A percentile compares a stretch with the other conserved stretches of the same genome.
Evolutionary conservation across 2,329 filamentous ascomycete species (phyloP).

Genomic region (Fusarium heterosporum): DNA sequence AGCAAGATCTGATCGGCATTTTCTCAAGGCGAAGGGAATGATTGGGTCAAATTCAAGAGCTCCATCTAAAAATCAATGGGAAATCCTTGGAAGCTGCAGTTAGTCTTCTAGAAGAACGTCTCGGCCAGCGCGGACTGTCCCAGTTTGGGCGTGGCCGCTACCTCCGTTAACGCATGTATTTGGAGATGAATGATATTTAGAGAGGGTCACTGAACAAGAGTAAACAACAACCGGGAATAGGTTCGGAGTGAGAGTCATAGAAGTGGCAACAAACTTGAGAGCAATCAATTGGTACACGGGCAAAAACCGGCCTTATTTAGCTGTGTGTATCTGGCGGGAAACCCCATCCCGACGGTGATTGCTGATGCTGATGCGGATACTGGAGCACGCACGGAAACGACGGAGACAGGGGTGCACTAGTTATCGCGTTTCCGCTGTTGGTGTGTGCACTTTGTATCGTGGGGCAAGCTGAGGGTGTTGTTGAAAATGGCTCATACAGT

Average conservation of each 20-base stretch:
- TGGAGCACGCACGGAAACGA: constrained; percentile 20
- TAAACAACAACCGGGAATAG: too few species aligned
- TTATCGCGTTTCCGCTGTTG: constrained; percentile 27
- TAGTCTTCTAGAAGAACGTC: constrained; percentile 43
- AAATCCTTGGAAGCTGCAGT: constrained; percentile 30
- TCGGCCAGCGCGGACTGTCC: neutral
- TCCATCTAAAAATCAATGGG: constrained; percentile 22
- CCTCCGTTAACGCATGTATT: neutral
- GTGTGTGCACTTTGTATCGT: constrained; percentile 45
- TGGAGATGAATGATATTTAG: neutral
- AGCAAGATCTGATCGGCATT: constrained; percentile 31
- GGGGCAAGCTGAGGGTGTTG: constrained; percentile 45
- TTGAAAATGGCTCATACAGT: constrained; percentile 2
- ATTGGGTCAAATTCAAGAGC: constrained; percentile 16
- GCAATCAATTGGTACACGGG: constrained; percentile 5
- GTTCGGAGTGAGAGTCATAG: too few species aligned
- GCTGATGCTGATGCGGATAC: neutral
- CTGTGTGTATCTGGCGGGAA: neutral
- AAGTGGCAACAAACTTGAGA: constrained; percentile 2
- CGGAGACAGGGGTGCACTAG: constrained; percentile 26
- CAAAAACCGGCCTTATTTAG: neutral
- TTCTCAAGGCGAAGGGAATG: constrained; percentile 20
- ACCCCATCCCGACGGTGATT: constrained; percentile 9
- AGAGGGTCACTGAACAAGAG: neutral
- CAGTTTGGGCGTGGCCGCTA: constrained; percentile 13